A percentile compares a stretch with the other conserved stretches of the same genome.
phyloP scores from a whole-genome alignment of 106 monocot genomes.

The Alisma plantagoaquatica region DNA sequence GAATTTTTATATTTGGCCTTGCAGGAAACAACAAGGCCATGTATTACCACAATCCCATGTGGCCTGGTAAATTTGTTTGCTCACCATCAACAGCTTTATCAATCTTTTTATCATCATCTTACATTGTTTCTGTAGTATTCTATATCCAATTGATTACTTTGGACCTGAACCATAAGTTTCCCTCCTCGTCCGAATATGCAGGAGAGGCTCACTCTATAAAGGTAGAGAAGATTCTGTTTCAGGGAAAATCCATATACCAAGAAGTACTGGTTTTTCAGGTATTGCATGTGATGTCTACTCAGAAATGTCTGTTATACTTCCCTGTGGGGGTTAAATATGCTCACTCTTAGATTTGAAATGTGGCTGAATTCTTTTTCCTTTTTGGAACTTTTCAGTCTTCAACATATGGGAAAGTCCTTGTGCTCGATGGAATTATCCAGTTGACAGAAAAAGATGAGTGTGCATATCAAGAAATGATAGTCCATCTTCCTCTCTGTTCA shows the following conservation, averaged over 20 bases:
- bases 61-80: conserved; percentile 58
- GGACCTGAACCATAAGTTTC: neutral
- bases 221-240: conserved; percentile 70
- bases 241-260: conserved; percentile 78
- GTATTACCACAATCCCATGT: conserved; percentile 94
- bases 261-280: conserved; percentile 91
- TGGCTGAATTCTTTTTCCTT: neutral
- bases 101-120: neutral
- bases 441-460: conserved; percentile 96
- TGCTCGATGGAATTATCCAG: conserved; percentile 96
- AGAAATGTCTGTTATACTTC: neutral
- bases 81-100: neutral
- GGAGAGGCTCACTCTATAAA: conserved; percentile 92
- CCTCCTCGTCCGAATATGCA: conserved; percentile 14
- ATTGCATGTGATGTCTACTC: too few species aligned
- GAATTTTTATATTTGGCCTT: conserved; percentile 8
- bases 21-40: conserved; percentile 37
- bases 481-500: conserved; percentile 95
- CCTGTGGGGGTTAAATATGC: neutral
- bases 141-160: neutral
- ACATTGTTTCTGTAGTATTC: neutral
- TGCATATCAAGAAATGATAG: conserved; percentile 98
- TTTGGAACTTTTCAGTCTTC: conserved; percentile 49
- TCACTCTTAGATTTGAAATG: neutral
- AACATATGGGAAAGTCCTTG: conserved; percentile 89